Percentiles rank a stretch among this genome's conserved stretches.
These are phyloP conservation scores for Agaricus sinodeliciosus DNA, from an alignment of 768 basidiomycete species.

Conservation along the genomic window DNA sequence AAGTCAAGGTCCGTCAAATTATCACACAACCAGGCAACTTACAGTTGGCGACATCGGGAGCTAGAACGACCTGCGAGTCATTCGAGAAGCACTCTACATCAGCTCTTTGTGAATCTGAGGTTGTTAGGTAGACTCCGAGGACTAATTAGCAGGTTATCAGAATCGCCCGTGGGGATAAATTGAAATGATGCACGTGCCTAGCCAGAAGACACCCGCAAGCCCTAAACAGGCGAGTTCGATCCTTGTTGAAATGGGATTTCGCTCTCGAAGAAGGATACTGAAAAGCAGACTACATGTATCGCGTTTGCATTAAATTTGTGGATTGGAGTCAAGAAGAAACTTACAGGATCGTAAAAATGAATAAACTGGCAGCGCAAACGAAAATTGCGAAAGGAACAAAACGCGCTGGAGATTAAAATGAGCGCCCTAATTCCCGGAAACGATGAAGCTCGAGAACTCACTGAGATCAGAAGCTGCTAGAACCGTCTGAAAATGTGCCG, in stretches of 20 bases:
- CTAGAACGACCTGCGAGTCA: conserved; percentile 37
- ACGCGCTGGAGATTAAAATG: conserved; percentile 48
- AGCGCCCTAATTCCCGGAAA: conserved; percentile 4
- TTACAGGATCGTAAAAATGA: conserved; percentile 64
- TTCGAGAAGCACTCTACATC: conserved; percentile 77
- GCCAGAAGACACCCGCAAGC: conserved; percentile 71
- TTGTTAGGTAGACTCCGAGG: conserved; percentile 64
- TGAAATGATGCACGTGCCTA: conserved; percentile 41
- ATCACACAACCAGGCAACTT: conserved; percentile 22
- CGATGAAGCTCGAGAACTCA: conserved; percentile 28
- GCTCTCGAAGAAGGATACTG: conserved; percentile 52
- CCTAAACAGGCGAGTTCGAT: conserved; percentile 69
- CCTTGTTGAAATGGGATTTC: conserved; percentile 76
- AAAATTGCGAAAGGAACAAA: conserved; percentile 85
- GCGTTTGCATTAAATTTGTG: neutral
- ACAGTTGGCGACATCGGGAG: conserved; percentile 61
- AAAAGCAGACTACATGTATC: conserved; percentile 46
- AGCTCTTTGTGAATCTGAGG: conserved; percentile 71
- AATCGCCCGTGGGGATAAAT: conserved; percentile 9
- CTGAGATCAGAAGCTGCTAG: conserved; percentile 76
- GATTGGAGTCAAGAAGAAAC: conserved; percentile 18
- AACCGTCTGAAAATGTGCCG: conserved; percentile 68
- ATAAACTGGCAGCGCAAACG: conserved; percentile 62
- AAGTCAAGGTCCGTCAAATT: conserved; percentile 1
- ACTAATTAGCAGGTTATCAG: conserved; percentile 34